These are phyloP conservation scores for Aspergillus haitiensis DNA, from an alignment of 495 filamentous ascomycete genomes.

Conservation along the genomic window DNA sequence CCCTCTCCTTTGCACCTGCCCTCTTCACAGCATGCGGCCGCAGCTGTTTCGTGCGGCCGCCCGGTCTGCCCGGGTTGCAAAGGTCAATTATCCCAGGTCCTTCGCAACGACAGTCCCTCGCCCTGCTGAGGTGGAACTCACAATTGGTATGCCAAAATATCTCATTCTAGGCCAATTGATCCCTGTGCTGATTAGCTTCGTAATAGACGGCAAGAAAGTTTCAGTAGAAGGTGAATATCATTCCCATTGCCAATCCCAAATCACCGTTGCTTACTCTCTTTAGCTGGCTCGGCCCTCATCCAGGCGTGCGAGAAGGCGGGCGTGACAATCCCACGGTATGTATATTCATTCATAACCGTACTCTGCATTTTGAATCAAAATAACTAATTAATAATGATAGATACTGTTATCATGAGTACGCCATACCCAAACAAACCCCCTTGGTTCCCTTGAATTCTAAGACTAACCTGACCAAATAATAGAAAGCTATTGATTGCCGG, in stretches of 20 bases:
- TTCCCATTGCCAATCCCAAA: constrained; percentile 12
- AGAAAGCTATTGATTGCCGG: constrained; percentile 98
- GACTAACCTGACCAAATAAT: constrained; percentile 32
- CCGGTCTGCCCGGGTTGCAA: constrained; percentile 67
- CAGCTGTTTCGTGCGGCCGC: constrained; percentile 82
- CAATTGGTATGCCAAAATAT: constrained; percentile 66
- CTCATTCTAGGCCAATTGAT: constrained; percentile 22
- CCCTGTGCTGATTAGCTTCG: constrained; percentile 15
- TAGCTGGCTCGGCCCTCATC: constrained; percentile 85
- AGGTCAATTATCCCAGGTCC: constrained; percentile 62
- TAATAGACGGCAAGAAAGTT: constrained; percentile 88
- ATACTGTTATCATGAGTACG: constrained; percentile 99
- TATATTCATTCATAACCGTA: background rate
- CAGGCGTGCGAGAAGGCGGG: constrained; percentile 99
- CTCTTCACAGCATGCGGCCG: constrained; percentile 74
- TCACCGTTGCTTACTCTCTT: constrained; percentile 31
- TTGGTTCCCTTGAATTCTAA: background rate
- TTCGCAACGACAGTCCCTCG: constrained; percentile 73
- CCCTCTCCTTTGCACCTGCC: constrained; percentile 37
- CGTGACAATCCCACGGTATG: constrained; percentile 78
- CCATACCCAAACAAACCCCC: constrained; percentile 10
- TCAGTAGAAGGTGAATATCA: constrained; percentile 79
- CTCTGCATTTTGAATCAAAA: background rate
- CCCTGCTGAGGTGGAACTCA: constrained; percentile 89
- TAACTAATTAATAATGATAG: constrained; percentile 52